These are phyloP conservation scores for Neonectria neomacrospora DNA, from an alignment of 2,329 filamentous ascomycete species.

Conservation along the genomic window DNA sequence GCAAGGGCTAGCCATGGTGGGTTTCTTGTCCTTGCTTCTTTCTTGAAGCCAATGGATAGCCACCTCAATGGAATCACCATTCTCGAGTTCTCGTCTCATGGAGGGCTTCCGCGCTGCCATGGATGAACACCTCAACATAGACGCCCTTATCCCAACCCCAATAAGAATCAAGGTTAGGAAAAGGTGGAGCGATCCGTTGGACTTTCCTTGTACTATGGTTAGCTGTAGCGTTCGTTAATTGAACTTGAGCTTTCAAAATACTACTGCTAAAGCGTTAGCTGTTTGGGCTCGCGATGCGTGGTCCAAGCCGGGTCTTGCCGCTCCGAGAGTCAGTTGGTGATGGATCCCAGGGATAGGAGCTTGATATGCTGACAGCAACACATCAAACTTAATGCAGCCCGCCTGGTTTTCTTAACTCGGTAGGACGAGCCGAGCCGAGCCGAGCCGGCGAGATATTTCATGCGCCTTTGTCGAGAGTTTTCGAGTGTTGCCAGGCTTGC, in stretches of 20 bases:
- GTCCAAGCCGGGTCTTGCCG: slow-evolving; percentile 5
- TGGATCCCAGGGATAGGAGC: not conserved
- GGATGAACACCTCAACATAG: too few relatives aligned
- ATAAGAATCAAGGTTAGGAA: too few relatives aligned
- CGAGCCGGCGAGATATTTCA: not conserved
- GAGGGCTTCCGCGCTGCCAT: too few relatives aligned
- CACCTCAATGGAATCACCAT: too few relatives aligned
- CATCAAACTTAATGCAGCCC: not conserved
- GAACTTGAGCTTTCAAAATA: too few relatives aligned
- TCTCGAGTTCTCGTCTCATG: too few relatives aligned
- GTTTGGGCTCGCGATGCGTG: slow-evolving; percentile 3
- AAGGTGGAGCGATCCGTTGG: too few relatives aligned
- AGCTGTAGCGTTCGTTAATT: too few relatives aligned
- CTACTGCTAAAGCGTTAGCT: not conserved
- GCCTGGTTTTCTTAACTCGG: not conserved
- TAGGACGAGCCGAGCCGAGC: not conserved
- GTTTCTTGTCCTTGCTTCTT: not conserved
- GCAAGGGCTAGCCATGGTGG: not conserved
- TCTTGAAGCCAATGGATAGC: too few relatives aligned
- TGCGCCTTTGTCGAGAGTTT: not conserved
- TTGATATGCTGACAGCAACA: not conserved
- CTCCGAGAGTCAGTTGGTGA: slow-evolving; percentile 1
- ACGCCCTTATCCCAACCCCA: too few relatives aligned
- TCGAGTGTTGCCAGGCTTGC: not conserved
- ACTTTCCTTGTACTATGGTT: too few relatives aligned